These are phyloP conservation scores for Triadica sebifera DNA, from an alignment of 345 rosid species.

Conservation along the genomic window DNA sequence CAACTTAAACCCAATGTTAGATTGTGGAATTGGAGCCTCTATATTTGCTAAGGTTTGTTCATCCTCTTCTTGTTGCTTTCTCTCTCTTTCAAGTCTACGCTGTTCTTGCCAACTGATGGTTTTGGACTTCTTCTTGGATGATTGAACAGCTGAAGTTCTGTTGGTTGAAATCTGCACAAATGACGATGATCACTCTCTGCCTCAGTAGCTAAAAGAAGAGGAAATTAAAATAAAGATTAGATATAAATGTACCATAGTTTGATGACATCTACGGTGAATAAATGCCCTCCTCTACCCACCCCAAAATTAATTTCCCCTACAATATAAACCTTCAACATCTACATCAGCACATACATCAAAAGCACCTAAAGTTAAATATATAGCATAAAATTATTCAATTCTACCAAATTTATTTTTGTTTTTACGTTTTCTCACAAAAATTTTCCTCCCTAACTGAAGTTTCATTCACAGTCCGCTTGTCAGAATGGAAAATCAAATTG, in stretches of 20 bases:
- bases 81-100: constrained; percentile 68
- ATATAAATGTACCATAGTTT: neutral
- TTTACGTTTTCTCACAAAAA: neutral
- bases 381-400: neutral
- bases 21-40: constrained; percentile 75
- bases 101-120: constrained; percentile 65
- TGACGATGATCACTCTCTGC: constrained; percentile 1
- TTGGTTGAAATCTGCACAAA: constrained; percentile 37
- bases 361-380: neutral
- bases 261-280: neutral
- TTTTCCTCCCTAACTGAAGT: neutral
- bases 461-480: neutral
- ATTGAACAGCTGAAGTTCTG: constrained; percentile 32
- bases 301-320: neutral
- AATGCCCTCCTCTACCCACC: neutral
- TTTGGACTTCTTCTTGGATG: constrained; percentile 66
- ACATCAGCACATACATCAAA: neutral
- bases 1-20: constrained; percentile 85
- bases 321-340: neutral
- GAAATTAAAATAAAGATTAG: neutral
- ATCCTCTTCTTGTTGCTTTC: constrained; percentile 73
- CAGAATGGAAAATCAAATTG: neutral
- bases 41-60: constrained; percentile 61
- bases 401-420: neutral
- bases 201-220: constrained; percentile 6